Conservation (phyloP, 805 yeast species). For the Wickerhamomyces rabaulensis region DNA sequence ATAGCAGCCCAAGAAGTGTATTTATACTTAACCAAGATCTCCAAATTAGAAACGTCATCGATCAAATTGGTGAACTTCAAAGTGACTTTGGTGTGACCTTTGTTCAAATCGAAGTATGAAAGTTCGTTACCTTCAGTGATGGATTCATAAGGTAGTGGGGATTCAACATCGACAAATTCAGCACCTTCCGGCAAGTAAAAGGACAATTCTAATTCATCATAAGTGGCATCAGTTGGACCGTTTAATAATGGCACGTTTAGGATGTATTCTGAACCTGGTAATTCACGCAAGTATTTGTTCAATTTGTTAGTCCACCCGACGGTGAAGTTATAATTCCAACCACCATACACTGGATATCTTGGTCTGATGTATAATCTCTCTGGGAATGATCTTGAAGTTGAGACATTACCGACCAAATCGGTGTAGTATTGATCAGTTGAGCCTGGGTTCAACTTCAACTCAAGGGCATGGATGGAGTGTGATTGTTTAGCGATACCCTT, state of each 20-base stretch:
- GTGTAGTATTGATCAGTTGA: conserved; percentile 71
- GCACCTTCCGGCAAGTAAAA: conserved; percentile 89
- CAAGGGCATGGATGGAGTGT: conserved; percentile 58
- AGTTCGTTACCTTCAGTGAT: conserved; percentile 28
- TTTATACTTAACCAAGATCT: conserved; percentile 56
- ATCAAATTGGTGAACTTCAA: conserved; percentile 55
- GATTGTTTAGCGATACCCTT: conserved; percentile 42
- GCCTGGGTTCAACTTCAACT: conserved; percentile 45
- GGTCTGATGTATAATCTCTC: conserved; percentile 60
- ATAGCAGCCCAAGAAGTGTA: no score
- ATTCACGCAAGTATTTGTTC: conserved; percentile 42
- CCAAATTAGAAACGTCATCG: conserved; percentile 57
- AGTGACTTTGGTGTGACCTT: conserved; percentile 74
- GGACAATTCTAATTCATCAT: conserved; percentile 53
- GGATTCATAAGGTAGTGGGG: conserved; percentile 44
- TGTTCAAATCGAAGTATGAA: conserved; percentile 67
- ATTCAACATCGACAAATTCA: conserved; percentile 44
- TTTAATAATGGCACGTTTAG: conserved; percentile 66
- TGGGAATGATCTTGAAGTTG: conserved; percentile 51
- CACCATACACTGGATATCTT: conserved; percentile 92
- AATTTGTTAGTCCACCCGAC: conserved; percentile 83
- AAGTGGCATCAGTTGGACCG: conserved; percentile 66
- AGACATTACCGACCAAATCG: conserved; percentile 90
- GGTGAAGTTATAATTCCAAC: conserved; percentile 94
- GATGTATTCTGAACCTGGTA: conserved; percentile 39